phyloP scores from a whole-genome alignment of 1,139 yeast genomes.

The Blastobotrys capitulatus region DNA sequence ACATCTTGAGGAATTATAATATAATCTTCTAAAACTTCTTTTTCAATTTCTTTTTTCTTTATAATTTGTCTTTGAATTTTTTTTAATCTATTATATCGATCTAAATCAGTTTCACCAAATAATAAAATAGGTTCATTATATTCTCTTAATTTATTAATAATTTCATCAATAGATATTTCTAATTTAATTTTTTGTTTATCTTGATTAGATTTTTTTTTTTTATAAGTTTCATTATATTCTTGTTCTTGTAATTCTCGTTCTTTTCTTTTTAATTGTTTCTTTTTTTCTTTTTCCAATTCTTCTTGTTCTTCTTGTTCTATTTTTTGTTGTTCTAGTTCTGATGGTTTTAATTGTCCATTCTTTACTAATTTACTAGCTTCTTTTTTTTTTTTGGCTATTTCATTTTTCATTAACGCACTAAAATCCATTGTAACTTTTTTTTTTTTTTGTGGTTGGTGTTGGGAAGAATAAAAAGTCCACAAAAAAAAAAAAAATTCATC shows the following conservation, averaged over 20 bases:
- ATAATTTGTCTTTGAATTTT: conserved; percentile 22
- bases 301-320: conserved; percentile 25
- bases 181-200: conserved; percentile 14
- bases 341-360: conserved; percentile 16
- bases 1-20: conserved; percentile 37
- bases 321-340: conserved; percentile 23
- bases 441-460: too few species aligned
- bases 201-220: conserved; percentile 20
- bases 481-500: background rate
- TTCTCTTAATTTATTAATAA: conserved; percentile 40
- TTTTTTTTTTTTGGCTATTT: conserved; percentile 32
- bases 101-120: conserved; percentile 42
- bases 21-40: conserved; percentile 18
- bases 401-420: conserved; percentile 28
- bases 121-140: conserved; percentile 39
- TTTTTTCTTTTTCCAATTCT: conserved; percentile 26
- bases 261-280: conserved; percentile 22
- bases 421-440: conserved; percentile 27
- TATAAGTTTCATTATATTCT: conserved; percentile 25
- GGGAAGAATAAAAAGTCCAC: background rate
- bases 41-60: conserved; percentile 25
- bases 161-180: conserved; percentile 43
- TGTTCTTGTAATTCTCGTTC: conserved; percentile 21
- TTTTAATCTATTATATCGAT: conserved; percentile 22
- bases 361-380: conserved; percentile 12